Evolutionary conservation across 2,329 filamentous ascomycete genomes (phyloP), one percentile per base, ranked within the genome.

Genomic region (Claviceps quebecensis): DNA sequence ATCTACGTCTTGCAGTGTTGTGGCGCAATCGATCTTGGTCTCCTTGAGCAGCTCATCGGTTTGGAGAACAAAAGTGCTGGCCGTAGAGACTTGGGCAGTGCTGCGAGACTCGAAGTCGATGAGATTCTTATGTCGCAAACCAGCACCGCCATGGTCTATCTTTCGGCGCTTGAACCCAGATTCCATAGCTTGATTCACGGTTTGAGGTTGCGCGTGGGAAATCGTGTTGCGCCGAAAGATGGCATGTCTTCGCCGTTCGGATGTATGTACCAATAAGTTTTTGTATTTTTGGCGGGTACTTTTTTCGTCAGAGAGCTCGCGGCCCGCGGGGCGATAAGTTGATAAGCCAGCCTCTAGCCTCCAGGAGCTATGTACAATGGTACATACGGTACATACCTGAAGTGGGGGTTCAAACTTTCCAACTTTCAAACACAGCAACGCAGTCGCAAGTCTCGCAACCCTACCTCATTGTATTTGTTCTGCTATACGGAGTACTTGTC

Each of bases 21-120:
- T 72, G 37, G 59, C 61, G 58, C 80, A 77, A 60, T 80, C 73
- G 22, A 79, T 60, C 51, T 69, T 72, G 52, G 74, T 70, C 55
- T 80, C 74, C 53, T 72, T 73, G 53, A 82, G 61, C 17, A 83
- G 67, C 62, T 83, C 78, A 45, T 80, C 75, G 2, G 78, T 77
- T 63, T 81, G 75, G 48, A 82, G 63, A 47, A 78, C 69, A 56
- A 81, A 81, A 37, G 76, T 72, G 61, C 74, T 77, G 16, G 75
- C 69, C 8, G 72, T 69, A 36, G 71, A 68, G 45, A 73, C 60
- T 19, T 66, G 65, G 39, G 70, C 63, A 4, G 71, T 61, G 52
- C 61, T 66, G 37, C 62, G 64, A 47, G 66, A 64, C 55, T 72
- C 66, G 49, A 73, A 69, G 53, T 69, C 63, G 47, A 70, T 69